A percentile compares a stretch with the other conserved stretches of the same genome.
phyloP scores from a whole-genome alignment of 2,329 filamentous ascomycete genomes.

The Neonectria sp. region DNA sequence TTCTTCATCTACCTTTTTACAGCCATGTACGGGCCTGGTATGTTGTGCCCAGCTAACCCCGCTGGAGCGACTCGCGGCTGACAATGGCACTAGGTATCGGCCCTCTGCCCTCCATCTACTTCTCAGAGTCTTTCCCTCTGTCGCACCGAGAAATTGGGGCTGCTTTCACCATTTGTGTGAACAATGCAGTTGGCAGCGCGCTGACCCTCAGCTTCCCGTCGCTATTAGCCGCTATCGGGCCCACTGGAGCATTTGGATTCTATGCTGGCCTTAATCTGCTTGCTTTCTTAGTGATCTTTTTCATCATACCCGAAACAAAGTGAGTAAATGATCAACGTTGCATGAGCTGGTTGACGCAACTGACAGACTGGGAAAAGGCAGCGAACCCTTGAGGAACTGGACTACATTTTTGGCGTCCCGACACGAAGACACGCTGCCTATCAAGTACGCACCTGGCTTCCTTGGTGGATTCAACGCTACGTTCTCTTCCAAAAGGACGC shows the following conservation, averaged over 20 bases:
- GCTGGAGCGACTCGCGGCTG: background rate
- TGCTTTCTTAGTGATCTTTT: conserved; percentile 75
- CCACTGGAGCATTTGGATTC: conserved; percentile 69
- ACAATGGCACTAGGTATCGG: conserved; percentile 45
- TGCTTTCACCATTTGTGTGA: conserved; percentile 51
- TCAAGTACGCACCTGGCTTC: conserved; percentile 52
- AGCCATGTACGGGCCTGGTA: conserved; percentile 59
- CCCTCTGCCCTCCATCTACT: conserved; percentile 60
- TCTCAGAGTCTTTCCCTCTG: conserved; percentile 68
- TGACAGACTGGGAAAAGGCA: conserved; percentile 36
- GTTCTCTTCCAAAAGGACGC: conserved; percentile 47
- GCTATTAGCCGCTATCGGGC: conserved; percentile 56
- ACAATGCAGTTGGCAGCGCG: conserved; percentile 49
- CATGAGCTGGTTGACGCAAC: rapidly evolving
- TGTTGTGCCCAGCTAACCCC: background rate
- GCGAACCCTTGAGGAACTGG: conserved; percentile 58
- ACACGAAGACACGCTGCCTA: conserved; percentile 52
- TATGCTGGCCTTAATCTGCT: conserved; percentile 73
- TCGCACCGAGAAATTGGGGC: conserved; percentile 63
- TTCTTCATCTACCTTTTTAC: conserved; percentile 68
- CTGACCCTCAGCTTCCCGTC: conserved; percentile 61
- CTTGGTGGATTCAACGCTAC: conserved; percentile 51
- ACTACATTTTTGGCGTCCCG: conserved; percentile 56
- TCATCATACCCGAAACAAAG: conserved; percentile 72
- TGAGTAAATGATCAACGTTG: conserved; percentile 14